Base-by-base conservation (phyloP, 1,139 yeast genomes). In the Saccharomyces pastorianus region DNA sequence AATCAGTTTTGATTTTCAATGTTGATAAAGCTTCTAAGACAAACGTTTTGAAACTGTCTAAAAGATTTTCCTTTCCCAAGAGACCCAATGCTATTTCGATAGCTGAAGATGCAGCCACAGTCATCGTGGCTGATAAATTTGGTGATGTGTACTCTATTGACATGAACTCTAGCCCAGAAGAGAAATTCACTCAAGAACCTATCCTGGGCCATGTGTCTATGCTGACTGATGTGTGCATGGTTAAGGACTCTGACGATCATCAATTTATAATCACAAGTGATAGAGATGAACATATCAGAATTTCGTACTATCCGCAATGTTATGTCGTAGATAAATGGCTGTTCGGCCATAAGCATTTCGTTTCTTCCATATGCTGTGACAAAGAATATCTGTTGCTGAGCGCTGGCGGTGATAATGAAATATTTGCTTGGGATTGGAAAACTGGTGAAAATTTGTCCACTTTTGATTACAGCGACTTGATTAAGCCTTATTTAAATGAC, bases 181-280 rank as follows among this genome's bases (percentile, higher is more conserved):
- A 57, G 3, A 59, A 62, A 8, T 59, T 64, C 23, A 64, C 62
- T 50, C 68, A 69, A 1, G 73, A 71, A 46, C 97, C 98, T 2
- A 77, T 91, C 8, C 75, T 91, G 56, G 99, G 99, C 3, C 99
- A 95, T 71, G 98, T 95, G 3, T 91, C 98, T 3, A 89, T 95
- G 96, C 78, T 95, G 59, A 88, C 96, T 27, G 90, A 84, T 61
- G 78, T 89, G 8, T 74, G 80, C 17, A 71, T 81, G 20, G 74
- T 75, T 2, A 70, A 73, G 44, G 67, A 75, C 49, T 67, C 73
- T 14, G 62, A 64, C 6, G 68, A 66, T 23, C 78, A 75, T 25
- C 75, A 79, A 55, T 87, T 73, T 58, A 70, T 91, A 25, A 76
- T 93, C 56, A 85, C 96, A 1, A 84, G 93, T 46, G 99, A 95